Evolutionary conservation across 2,329 filamentous ascomycete species (phyloP), one percentile per base, ranked within the genome.

Genomic region (Fusarium camptoceras): DNA sequence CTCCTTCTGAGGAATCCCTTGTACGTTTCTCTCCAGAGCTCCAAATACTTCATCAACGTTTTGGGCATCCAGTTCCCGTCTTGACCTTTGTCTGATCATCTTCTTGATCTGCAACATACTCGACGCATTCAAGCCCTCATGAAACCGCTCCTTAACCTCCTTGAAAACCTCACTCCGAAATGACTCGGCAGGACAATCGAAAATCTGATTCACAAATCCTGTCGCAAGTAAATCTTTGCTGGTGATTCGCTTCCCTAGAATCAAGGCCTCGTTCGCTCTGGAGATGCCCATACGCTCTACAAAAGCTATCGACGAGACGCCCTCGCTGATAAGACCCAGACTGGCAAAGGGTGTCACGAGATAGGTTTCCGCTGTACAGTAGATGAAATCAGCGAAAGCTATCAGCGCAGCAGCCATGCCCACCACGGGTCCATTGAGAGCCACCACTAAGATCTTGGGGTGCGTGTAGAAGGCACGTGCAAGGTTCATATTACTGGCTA

Each of bases 91-190:
- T 42, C 50, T 30, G 5, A 53, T 53, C 50, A 53, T 53, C 11
- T 42, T 53, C 37, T 53, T 53, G 16, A 53, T 53, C 37, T 53
- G 25, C n/a, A 53, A 53, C 37, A 53, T 53, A 16, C 50, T 53
- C 9, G 50, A 53, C 2, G 50, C 25, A 53, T 53, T 53, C 37
- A 53, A 7, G 30, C 50, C 50, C 5, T 53, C 25, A 9, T 53
- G 50, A 9, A 53, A 53, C 25, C 50, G 28, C n/a, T 53, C 50
- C n/a, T 30, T 53, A 8, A 53, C 50, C 50, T 53, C 50, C 24
- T 42, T 53, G 4, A 53, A n/a, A 10, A 53, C 50, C 7, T 53
- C 50, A 8, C n/a, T 24, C 15, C 37, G 37, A 6, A 14, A 53
- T 10, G 37, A 30, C 15, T 53, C 8, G 2, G n/a, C 25, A 12